phyloP scores from a whole-genome alignment of 2,329 filamentous ascomycete genomes.

The Diaporthe caulivora region DNA sequence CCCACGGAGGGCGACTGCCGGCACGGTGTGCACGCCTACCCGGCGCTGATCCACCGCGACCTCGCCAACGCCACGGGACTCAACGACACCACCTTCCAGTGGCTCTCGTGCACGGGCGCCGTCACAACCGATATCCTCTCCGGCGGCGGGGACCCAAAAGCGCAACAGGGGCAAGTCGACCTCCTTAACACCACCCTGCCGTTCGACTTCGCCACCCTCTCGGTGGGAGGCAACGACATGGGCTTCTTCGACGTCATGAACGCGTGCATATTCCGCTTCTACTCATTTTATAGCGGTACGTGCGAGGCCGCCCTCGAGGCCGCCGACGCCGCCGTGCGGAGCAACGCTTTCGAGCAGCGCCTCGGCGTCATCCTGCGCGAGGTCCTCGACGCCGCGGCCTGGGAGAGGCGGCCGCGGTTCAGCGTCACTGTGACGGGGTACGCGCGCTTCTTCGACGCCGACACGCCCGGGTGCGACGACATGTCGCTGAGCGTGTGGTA shows the following conservation, averaged over 20 bases:
- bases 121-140: conserved; percentile 55
- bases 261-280: conserved; percentile 63
- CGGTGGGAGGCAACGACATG: conserved; percentile 62
- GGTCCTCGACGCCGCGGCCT: conserved; percentile 57
- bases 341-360: conserved; percentile 54
- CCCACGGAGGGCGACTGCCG: conserved; percentile 52
- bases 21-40: conserved; percentile 56
- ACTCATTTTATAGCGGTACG: conserved; percentile 61
- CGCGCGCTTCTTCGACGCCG: conserved; percentile 61
- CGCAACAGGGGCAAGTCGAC: conserved; percentile 54
- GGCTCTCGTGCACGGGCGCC: conserved; percentile 62
- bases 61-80: conserved; percentile 46
- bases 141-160: conserved; percentile 41
- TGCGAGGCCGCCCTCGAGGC: conserved; percentile 55
- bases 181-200: conserved; percentile 53
- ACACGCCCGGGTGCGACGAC: conserved; percentile 57
- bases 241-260: conserved; percentile 64
- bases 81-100: conserved; percentile 53
- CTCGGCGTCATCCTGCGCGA: conserved; percentile 56
- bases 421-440: conserved; percentile 61
- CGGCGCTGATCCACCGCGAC: conserved; percentile 55
- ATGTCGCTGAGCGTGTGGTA: conserved; percentile 61
- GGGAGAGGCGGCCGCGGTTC: conserved; percentile 59
- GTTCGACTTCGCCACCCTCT: conserved; percentile 58
- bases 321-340: conserved; percentile 50